Conservation (phyloP, 495 filamentous ascomycete species). For the Cercophora sp. region DNA sequence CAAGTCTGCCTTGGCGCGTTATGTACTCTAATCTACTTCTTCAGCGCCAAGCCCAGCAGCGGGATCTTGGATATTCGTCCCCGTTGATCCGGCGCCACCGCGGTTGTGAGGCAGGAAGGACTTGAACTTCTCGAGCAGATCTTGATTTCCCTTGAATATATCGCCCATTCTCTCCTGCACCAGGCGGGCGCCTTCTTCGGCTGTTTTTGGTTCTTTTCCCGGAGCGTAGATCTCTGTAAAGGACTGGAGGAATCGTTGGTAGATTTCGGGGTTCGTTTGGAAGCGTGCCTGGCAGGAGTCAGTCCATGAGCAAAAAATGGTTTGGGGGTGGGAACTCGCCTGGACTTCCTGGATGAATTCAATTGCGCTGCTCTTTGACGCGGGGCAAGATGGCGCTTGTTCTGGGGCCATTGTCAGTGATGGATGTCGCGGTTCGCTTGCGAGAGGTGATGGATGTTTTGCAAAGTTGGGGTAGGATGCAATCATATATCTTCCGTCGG, state of each 20-base stretch:
- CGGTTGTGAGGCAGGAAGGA: neutral
- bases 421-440: too few relatives aligned
- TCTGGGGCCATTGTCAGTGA: too few relatives aligned
- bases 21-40: neutral
- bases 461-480: too few relatives aligned
- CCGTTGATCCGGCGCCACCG: neutral
- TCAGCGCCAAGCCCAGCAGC: neutral
- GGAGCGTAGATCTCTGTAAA: neutral
- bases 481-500: too few relatives aligned
- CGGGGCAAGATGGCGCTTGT: neutral
- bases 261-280: neutral
- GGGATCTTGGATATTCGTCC: neutral
- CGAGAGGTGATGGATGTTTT: too few relatives aligned
- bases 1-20: too few relatives aligned
- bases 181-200: neutral
- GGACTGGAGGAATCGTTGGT: neutral
- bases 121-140: neutral
- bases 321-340: neutral
- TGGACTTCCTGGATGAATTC: neutral
- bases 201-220: neutral
- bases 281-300: neutral
- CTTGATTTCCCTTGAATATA: neutral
- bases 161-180: neutral
- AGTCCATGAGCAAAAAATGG: neutral
- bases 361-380: neutral